Conservation (phyloP, 805 yeast genomes). For the Lipomyces anomalus region DNA sequence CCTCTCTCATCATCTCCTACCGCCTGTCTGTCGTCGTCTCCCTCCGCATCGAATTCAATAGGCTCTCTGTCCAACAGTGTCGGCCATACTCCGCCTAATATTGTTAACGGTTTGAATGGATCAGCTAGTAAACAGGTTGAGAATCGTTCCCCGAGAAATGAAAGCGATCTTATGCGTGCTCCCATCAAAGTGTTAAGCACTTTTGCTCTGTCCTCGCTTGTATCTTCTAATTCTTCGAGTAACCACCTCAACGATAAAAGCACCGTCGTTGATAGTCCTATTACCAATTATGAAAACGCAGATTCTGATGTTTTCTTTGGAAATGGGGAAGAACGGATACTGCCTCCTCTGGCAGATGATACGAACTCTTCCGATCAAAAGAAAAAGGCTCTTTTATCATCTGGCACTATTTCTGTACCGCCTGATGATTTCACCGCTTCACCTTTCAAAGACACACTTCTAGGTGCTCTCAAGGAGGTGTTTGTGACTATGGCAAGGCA, state of each 20-base stretch:
- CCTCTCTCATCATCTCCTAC: too few species aligned
- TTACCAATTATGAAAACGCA: conserved; percentile 4
- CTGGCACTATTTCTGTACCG: conserved; percentile 52
- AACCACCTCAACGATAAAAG: conserved; percentile 1
- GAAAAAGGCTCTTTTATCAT: conserved; percentile 10
- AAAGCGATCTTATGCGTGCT: conserved; percentile 5
- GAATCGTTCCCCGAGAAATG: too few species aligned
- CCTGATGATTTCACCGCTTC: conserved; percentile 58
- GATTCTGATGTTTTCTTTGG: too few species aligned
- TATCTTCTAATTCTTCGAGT: conserved; percentile 4
- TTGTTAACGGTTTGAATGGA: too few species aligned
- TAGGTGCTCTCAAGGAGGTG: conserved; percentile 70
- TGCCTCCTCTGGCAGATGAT: conserved; percentile 14
- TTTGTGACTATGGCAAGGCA: conserved; percentile 79
- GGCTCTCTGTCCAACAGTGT: too few species aligned
- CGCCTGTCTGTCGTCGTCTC: too few species aligned
- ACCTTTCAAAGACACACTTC: conserved; percentile 46
- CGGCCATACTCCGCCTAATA: too few species aligned
- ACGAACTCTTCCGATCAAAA: conserved; percentile 20
- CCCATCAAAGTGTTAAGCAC: conserved; percentile 17
- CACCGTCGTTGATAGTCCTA: conserved; percentile 1
- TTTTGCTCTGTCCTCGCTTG: too few species aligned
- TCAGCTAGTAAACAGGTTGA: too few species aligned
- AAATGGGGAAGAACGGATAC: too few species aligned
- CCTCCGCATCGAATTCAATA: too few species aligned